Percentiles rank a stretch among this genome's conserved stretches.
Conservation (phyloP, 805 yeast genomes). For the Saccharomycopsis oosterbeekiorum region DNA sequence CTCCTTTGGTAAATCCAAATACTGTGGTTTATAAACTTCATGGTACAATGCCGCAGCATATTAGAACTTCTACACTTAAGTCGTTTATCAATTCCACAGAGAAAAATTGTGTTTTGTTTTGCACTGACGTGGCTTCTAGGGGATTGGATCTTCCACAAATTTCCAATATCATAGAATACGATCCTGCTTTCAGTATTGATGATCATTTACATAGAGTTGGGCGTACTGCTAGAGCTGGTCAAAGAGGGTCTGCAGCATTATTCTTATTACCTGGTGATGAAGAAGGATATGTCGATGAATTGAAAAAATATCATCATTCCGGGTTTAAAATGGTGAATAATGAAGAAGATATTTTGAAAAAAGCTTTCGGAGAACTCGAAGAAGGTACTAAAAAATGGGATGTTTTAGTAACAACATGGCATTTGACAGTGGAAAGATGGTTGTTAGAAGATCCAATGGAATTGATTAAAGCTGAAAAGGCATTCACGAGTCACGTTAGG, state of each 20-base stretch:
- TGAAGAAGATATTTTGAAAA: slow-evolving; percentile 32
- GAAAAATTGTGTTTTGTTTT: slow-evolving; percentile 61
- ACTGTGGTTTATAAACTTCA: slow-evolving; percentile 63
- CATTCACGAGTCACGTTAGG: slow-evolving; percentile 79
- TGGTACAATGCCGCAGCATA: slow-evolving; percentile 81
- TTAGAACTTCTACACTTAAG: slow-evolving; percentile 67
- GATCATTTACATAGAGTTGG: slow-evolving; percentile 97
- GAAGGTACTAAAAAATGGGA: slow-evolving; percentile 57
- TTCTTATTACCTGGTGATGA: slow-evolving; percentile 85
- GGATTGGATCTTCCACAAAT: slow-evolving; percentile 89
- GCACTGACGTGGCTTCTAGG: slow-evolving; percentile 97
- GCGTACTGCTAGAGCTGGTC: slow-evolving; percentile 97
- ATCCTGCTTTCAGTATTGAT: slow-evolving; percentile 88
- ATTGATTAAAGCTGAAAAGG: slow-evolving; percentile 63
- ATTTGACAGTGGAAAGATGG: slow-evolving; percentile 82
- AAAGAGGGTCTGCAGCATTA: slow-evolving; percentile 63
- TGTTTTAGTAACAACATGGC: slow-evolving; percentile 93
- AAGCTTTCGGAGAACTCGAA: slow-evolving; percentile 25
- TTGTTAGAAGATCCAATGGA: slow-evolving; percentile 55
- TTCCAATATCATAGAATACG: slow-evolving; percentile 80
- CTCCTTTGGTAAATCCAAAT: slow-evolving; percentile 40
- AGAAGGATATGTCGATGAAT: slow-evolving; percentile 66
- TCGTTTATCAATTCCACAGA: slow-evolving; percentile 38
- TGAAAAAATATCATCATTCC: slow-evolving; percentile 42
- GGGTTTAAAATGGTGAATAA: slow-evolving; percentile 43